Base-by-base conservation (phyloP, 768 basidiomycete genomes). In the Lactifluus subvellereus region DNA sequence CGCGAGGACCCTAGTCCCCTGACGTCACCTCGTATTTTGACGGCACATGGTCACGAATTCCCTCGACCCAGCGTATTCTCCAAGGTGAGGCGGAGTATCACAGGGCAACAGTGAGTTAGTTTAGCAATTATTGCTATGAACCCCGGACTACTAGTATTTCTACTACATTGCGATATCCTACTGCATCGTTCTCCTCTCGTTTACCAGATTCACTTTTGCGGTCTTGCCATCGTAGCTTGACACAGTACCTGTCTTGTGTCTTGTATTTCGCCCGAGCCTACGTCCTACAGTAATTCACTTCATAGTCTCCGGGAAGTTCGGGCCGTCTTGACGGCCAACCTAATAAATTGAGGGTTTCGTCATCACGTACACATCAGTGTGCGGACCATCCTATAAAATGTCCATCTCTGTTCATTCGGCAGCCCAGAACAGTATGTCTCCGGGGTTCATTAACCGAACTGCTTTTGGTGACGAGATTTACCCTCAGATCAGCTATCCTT, bases 401-500 rank as follows among this genome's bases (percentile, higher is more conserved):
- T 61, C 65, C 30, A 42, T 84, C 27, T 77, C 83, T 27, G 75
- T 85, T 13, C 88, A 91, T 63, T 75, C 77, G 37, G 89, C 89
- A 2, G 86, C 87, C 8, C 84, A 86, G 71, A 89, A 87, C 59
- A 82, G 89, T 87, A 56, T 35, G 69, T 66, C 48, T 30, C 58
- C 8, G 20, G 7, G 13, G 3, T n/a, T 14, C 20, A 20, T 27
- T 37, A 10, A 16, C 8, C 40, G 45, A 27, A 53, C 48, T 57
- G 37, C 47, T 9, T 37, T 48, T 37, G 20, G 4, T 52, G 18
- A 47, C 20, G 52, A 20, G 32, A n/a, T 45, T 30, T 20, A 37
- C 14, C 14, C 20, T 1, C 69, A 91, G 91, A 84, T 69, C 91
- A 93, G 73, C 74, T 84, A 42, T 81, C 84, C 43, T 76, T 92